Evolutionary conservation across 169 alveolate species (phyloP), one percentile per base, ranked within the genome.

Genomic region (Perkinsus chesapeaki): DNA sequence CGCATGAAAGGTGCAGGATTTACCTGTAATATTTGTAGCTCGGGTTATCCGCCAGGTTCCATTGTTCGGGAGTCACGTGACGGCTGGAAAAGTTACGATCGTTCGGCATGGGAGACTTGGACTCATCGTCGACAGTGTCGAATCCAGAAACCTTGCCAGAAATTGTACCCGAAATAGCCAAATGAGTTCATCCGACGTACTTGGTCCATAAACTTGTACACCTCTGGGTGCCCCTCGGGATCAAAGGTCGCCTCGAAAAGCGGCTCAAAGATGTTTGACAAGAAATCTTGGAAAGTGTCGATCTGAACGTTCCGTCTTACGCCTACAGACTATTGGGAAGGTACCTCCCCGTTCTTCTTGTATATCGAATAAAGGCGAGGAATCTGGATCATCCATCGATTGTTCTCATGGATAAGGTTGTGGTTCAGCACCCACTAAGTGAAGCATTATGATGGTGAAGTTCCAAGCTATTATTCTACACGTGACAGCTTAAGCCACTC

Each of bases 401-500:
- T 39, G 48, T 73, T 31, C 39, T 34, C 39, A 31, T 34, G 73
- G n/a, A 92, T 43, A 27, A 60, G 31, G 31, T 34, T 34, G 82
- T 60, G 82, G 27, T 60, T 60, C 7, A 60, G 82, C 37, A 60
- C 82, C 82, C 82, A 60, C 82, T 60, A 34, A 60, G 27, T 27
- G 37, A 23, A 90, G 39, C 73, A 20, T n/a, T n/a, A n/a, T n/a
- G n/a, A n/a, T n/a, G n/a, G n/a, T n/a, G n/a, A 43, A 43, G 60
- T 5, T 96, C 93, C 39, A 97, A 91, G 16, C 96, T 95, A 91
- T 97, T 95, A n/a, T 95, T 94, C 39, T 95, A 96, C 38, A 98
- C 97, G 99, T 39, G 98, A 97, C 72, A 98, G 95, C 91, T 95
- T 96, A 43, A 95, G 95, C 99, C 99, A 98, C 94, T 98, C 99